These are phyloP conservation scores for Xylaria grammica DNA, from an alignment of 495 filamentous ascomycete species.

Conservation along the genomic window DNA sequence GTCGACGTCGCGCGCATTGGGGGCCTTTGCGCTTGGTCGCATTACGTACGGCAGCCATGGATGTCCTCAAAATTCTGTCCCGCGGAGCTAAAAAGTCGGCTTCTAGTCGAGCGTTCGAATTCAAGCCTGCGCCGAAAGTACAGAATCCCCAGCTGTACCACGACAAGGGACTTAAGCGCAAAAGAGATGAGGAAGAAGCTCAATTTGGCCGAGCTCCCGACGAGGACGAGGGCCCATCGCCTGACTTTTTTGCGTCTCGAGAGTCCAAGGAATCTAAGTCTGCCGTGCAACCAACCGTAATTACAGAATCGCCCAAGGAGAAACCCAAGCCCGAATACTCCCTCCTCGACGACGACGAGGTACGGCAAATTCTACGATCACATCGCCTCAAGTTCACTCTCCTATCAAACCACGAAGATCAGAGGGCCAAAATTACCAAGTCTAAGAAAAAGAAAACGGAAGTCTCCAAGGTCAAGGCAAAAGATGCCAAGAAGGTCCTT, in stretches of 20 bases:
- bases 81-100: slow-evolving; percentile 60
- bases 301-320: slow-evolving; percentile 23
- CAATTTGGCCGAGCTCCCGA: slow-evolving; percentile 30
- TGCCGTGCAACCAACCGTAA: slow-evolving; percentile 21
- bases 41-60: slow-evolving; percentile 48
- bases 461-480: slow-evolving; percentile 42
- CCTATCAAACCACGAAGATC: slow-evolving; percentile 49
- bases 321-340: slow-evolving; percentile 32
- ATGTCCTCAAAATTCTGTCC: slow-evolving; percentile 71
- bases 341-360: slow-evolving; percentile 65
- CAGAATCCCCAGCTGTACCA: slow-evolving; percentile 58
- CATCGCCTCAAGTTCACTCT: slow-evolving; percentile 89
- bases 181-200: slow-evolving; percentile 44
- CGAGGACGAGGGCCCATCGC: slow-evolving; percentile 39
- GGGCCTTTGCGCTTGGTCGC: background rate
- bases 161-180: slow-evolving; percentile 58
- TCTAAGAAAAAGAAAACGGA: slow-evolving; percentile 51
- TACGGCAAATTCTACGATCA: slow-evolving; percentile 72
- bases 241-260: slow-evolving; percentile 57
- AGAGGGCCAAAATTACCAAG: slow-evolving; percentile 35
- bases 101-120: slow-evolving; percentile 26
- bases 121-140: slow-evolving; percentile 37
- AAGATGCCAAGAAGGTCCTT: slow-evolving; percentile 60
- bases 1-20: background rate
- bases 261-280: slow-evolving; percentile 25